These are phyloP conservation scores for Paxillus ammoniavirescens DNA, from an alignment of 768 basidiomycete species.

Conservation along the genomic window DNA sequence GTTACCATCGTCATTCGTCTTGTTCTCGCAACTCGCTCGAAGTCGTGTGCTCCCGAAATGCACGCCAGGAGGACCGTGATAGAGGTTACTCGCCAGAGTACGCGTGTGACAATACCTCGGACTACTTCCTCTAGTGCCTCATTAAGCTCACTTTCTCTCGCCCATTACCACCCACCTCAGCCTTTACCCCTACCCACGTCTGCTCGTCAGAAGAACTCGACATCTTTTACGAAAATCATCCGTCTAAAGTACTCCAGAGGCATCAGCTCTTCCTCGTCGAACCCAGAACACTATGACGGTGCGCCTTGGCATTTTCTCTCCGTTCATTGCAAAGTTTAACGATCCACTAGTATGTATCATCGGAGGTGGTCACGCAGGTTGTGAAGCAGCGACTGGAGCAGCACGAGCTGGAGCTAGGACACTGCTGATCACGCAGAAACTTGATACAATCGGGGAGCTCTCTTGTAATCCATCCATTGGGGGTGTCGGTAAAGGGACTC, in stretches of 20 bases:
- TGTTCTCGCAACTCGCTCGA: background rate
- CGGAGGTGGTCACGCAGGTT: constrained; percentile 91
- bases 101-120: background rate
- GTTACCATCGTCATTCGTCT: background rate
- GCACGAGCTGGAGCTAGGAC: constrained; percentile 83
- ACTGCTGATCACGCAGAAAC: constrained; percentile 74
- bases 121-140: background rate
- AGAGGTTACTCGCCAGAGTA: constrained; percentile 5
- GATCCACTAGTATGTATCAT: constrained; percentile 71
- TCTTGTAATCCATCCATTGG: constrained; percentile 94
- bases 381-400: constrained; percentile 86
- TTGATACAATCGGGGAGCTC: constrained; percentile 79
- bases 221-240: background rate
- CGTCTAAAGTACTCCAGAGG: background rate
- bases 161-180: background rate
- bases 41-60: constrained; percentile 3
- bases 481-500: constrained; percentile 87
- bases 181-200: background rate
- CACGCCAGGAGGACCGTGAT: background rate
- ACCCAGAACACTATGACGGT: constrained; percentile 26
- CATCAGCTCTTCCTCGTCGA: background rate
- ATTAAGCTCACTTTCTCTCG: background rate
- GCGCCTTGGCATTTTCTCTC: constrained; percentile 1
- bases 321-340: constrained; percentile 39
- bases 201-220: background rate